Percentiles rank a stretch among this genome's conserved stretches.
Conservation (phyloP, 1,284 basidiomycete genomes). For the Taiwanofungus camphoratus region DNA sequence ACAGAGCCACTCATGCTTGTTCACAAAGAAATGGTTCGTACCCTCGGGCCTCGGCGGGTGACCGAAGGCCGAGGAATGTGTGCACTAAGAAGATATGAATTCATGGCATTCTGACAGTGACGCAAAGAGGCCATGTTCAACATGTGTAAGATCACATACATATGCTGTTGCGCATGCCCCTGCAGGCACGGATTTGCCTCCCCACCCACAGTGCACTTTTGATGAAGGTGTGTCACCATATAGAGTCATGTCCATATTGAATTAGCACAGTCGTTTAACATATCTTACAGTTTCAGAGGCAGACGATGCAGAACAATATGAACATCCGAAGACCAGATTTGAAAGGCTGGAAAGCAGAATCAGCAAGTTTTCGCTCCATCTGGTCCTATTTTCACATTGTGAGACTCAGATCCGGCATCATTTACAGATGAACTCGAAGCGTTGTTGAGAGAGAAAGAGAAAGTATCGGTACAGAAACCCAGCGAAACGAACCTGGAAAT, state of each 20-base stretch:
- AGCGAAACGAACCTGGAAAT: background rate
- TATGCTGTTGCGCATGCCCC: conserved; percentile 54
- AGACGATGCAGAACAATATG: conserved; percentile 30
- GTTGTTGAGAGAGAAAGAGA: conserved; percentile 35
- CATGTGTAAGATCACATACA: conserved; percentile 60
- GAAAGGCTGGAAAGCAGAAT: conserved; percentile 63
- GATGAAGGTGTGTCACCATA: conserved; percentile 45
- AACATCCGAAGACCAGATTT: conserved; percentile 51
- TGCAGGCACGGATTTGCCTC: conserved; percentile 44
- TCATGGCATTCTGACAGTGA: conserved; percentile 17
- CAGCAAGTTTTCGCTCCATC: conserved; percentile 36
- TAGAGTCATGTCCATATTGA: background rate
- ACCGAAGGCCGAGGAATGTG: conserved; percentile 23
- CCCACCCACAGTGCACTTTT: conserved; percentile 60
- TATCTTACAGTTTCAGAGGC: conserved; percentile 31
- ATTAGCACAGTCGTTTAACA: background rate
- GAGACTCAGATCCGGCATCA: background rate
- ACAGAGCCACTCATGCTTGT: background rate
- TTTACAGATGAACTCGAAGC: conserved; percentile 57
- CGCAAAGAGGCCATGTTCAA: conserved; percentile 59
- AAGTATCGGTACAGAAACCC: no score
- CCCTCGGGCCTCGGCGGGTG: conserved; percentile 10
- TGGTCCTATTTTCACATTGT: conserved; percentile 1
- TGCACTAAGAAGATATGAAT: no score
- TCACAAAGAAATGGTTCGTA: conserved; percentile 28